A percentile compares a stretch with the other conserved stretches of the same genome.
Conservation (phyloP, 2,329 filamentous ascomycete species). For the Emmonsia crescens region DNA sequence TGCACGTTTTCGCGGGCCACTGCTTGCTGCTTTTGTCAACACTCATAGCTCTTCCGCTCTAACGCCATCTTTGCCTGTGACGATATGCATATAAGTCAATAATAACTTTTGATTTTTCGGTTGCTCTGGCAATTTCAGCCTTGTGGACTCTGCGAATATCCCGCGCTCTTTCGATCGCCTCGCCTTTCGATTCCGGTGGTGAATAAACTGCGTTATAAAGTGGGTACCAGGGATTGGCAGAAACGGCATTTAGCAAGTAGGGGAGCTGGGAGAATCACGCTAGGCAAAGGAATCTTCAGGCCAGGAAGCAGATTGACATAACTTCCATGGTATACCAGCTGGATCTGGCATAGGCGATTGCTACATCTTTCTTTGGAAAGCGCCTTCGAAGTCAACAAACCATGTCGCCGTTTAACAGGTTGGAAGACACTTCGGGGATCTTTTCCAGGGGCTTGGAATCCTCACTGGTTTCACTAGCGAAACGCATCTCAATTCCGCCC, state of each 20-base stretch:
- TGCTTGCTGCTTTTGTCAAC: neutral
- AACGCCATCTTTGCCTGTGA: neutral
- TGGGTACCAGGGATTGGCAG: neutral
- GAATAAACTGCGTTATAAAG: neutral
- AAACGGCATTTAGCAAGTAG: too few relatives aligned
- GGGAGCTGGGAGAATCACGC: neutral
- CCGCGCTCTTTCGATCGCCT: neutral
- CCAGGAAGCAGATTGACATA: neutral
- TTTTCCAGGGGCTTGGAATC: neutral
- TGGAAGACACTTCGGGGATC: neutral
- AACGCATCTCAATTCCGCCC: slow-evolving; percentile 46
- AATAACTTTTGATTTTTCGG: too few relatives aligned
- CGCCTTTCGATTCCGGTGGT: neutral
- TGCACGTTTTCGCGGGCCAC: neutral
- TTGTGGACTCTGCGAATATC: neutral
- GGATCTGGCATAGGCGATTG: neutral
- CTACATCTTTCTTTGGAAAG: neutral
- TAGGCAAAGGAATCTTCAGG: neutral
- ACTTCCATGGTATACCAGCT: neutral
- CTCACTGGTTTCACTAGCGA: slow-evolving; percentile 22
- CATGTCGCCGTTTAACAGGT: slow-evolving; percentile 1
- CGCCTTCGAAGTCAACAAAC: neutral
- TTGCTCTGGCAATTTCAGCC: neutral
- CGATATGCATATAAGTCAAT: neutral
- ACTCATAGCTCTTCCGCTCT: neutral